Evolutionary conservation across 768 basidiomycete genomes (phyloP), one percentile per base, ranked within the genome.

Genomic region (Auricularia heimuer): DNA sequence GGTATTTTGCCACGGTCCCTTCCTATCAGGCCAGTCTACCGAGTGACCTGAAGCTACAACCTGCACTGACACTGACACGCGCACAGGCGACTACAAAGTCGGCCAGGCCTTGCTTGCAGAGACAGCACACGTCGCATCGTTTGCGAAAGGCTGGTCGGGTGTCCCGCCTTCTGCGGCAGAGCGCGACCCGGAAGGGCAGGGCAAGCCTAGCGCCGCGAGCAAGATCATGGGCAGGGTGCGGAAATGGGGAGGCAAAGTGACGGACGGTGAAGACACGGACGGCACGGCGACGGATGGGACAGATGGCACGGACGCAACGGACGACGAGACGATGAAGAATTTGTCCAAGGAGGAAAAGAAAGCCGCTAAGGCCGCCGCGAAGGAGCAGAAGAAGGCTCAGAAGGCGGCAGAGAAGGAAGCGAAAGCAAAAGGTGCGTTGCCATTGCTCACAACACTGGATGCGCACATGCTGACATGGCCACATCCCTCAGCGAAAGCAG

Each of bases 1-100:
- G 8, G 73, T 85, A 11, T 87, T 87, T 69, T 86, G 82, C 65
- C 84, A 87, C 70, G 83, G 83, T 2, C 86, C 85, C 7, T 87
- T 87, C 75, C 75, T 86, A 39, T 74, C 75, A 70, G 84, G 84
- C 80, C 64, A 64, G 73, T 68, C 56, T 56, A 36, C 37, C 37
- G 34, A 47, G 47, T 33, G 24, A 18, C 63, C 39, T 37, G 45
- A 0, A 11, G 18, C 44, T 45, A 51, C 37, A 18, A 34, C 39
- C 7, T 60, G 14, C 44, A 68, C 1, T 7, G 18, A 33, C 33
- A 16, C 51, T 65, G 4, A 65, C 24, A 56, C 62, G 7, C 34
- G 62, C 12, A 56, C 61, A 85, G 85, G 85, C n/a, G 85, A 86
- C 69, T 85, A 86, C 72, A 76, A 74, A 65, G 69, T 87, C 45